Base-by-base conservation (phyloP, 805 yeast species). In the Suhomyces sp. region DNA sequence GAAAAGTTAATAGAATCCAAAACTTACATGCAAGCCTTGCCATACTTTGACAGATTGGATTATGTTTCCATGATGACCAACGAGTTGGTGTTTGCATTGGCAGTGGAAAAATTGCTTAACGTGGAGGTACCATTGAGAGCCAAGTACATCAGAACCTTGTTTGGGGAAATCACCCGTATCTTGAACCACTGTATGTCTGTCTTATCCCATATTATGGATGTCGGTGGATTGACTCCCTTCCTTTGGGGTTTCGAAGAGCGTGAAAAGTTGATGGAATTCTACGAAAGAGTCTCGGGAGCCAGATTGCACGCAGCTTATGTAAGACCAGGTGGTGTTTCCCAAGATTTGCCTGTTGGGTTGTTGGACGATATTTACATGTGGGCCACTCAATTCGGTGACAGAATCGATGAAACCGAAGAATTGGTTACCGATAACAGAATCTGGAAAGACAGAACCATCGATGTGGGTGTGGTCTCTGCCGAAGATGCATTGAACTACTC, bases 331-430 rank as follows among this genome's bases (percentile, higher is more conserved):
- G 96, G 96, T 66, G 96, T 90, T 17, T 76, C 93, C 19, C 96
- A 87, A 73, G 96, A 90, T 73, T 72, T 90, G 55, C 96, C 96
- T 24, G 86, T 83, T 41, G 96, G 96, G 49, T 70, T 90, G 65
- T 80, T 90, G 63, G 96, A 90, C 71, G 96, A 90, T 69, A 90
- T 90, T 59, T 90, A 88, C 73, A 89, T 89, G 93, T 90, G 96
- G 96, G 96, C 96, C 52, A 90, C 96, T 23, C 96, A 90, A 77
- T 90, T 90, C 62, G 96, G 96, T 68, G 96, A 90, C 76, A 84
- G 96, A 76, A 74, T 90, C 60, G 96, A 90, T 70, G 96, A 90
- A 73, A 85, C 88, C 57, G 96, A 90, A 76, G 96, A 90, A 73
- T 80, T 90, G 74, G 80, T 87, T 59, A 88, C 96, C 47, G 96